Evolutionary conservation across 2,329 filamentous ascomycete species (phyloP).

Genomic region (Alternaria rosae): DNA sequence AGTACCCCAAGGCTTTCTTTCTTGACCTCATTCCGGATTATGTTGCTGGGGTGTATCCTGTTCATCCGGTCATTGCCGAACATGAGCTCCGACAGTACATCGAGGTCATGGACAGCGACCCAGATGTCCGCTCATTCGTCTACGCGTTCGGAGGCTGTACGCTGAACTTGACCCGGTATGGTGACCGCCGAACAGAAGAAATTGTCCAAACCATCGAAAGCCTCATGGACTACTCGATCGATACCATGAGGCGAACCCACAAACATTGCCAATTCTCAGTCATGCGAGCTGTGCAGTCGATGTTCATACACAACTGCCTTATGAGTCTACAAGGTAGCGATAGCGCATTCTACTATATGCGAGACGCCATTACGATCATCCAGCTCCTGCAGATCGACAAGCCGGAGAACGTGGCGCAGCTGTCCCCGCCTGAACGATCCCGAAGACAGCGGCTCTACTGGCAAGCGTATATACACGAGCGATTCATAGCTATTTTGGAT

Average conservation of each 20-base stretch:
- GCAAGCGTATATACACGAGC: conserved; percentile 65
- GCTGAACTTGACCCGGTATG: conserved; percentile 52
- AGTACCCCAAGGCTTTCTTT: conserved; percentile 48
- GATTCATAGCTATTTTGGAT: conserved; percentile 62
- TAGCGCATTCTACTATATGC: conserved; percentile 59
- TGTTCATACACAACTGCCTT: conserved; percentile 62
- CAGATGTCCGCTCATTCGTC: conserved; percentile 53
- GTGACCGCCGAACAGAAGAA: conserved; percentile 41
- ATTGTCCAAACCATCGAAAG: conserved; percentile 43
- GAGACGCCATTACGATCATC: conserved; percentile 57
- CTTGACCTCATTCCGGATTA: conserved; percentile 56
- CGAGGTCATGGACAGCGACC: conserved; percentile 48
- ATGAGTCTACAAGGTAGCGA: conserved; percentile 59
- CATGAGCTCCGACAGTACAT: conserved; percentile 50
- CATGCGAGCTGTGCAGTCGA: conserved; percentile 58
- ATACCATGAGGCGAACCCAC: conserved; percentile 48
- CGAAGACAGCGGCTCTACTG: conserved; percentile 62
- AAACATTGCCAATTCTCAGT: conserved; percentile 54
- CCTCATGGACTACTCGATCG: conserved; percentile 47
- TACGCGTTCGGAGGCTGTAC: conserved; percentile 57
- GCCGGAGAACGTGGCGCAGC: conserved; percentile 39
- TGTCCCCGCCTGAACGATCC: conserved; percentile 50
- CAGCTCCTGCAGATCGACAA: conserved; percentile 52
- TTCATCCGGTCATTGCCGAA: conserved; percentile 56
- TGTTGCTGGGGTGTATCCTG: conserved; percentile 55